Evolutionary conservation across 352 stramenopile species (phyloP).

Genomic region (Globisporangium polare): DNA sequence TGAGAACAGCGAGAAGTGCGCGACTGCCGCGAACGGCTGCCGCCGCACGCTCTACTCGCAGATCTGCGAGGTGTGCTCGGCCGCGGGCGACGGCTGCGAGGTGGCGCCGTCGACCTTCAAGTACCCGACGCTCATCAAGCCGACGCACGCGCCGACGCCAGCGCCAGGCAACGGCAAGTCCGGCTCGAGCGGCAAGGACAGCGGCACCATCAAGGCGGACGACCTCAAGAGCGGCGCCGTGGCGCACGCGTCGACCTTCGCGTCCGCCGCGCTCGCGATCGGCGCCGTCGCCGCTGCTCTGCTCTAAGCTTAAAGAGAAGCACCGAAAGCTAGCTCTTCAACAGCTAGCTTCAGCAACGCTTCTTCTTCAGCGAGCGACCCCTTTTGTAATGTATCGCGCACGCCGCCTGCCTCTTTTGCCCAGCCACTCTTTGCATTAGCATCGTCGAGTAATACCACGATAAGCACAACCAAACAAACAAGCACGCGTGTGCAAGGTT

Average conservation of each 20-base stretch:
- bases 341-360: background rate
- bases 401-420: background rate
- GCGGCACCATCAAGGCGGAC: slow-evolving; percentile 1
- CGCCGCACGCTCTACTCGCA: slow-evolving; percentile 54
- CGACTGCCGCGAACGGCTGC: slow-evolving; percentile 36
- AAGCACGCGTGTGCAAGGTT: too few species aligned
- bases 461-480: too few species aligned
- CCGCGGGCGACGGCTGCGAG: slow-evolving; percentile 25
- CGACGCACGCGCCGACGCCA: slow-evolving; percentile 8
- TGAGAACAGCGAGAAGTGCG: slow-evolving; percentile 48
- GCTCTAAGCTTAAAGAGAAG: slow-evolving; percentile 21
- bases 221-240: slow-evolving; percentile 2
- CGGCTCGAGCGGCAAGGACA: slow-evolving; percentile 16
- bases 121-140: slow-evolving; percentile 34
- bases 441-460: too few species aligned
- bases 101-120: slow-evolving; percentile 34
- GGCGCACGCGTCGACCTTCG: slow-evolving; percentile 4
- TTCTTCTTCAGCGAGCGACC: background rate
- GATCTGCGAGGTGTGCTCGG: slow-evolving; percentile 50
- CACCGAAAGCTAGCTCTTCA: background rate
- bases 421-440: background rate
- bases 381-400: slow-evolving; percentile 1
- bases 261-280: slow-evolving; percentile 23
- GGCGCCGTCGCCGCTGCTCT: slow-evolving; percentile 19
- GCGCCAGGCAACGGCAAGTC: slow-evolving; percentile 13